These are phyloP conservation scores for Punica granatum DNA, from an alignment of 345 rosid species.

Conservation along the genomic window DNA sequence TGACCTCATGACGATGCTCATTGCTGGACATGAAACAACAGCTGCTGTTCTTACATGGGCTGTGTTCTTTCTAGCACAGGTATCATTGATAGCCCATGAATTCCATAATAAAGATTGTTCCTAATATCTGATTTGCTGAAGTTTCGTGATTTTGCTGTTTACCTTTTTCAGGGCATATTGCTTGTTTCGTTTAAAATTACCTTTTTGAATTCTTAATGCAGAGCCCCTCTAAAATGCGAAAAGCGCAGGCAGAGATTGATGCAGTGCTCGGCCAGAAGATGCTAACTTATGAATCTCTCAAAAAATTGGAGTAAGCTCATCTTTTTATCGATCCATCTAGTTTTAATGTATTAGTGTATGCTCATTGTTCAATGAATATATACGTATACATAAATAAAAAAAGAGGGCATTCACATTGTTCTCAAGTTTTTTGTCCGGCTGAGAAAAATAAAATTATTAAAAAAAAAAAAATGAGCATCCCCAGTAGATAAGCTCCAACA, in stretches of 20 bases:
- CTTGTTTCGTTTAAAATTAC: background rate
- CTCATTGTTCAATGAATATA: too few relatives aligned
- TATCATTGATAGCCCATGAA: constrained; percentile 18
- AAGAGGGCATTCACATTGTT: too few relatives aligned
- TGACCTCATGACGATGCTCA: constrained; percentile 89
- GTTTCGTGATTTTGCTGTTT: background rate
- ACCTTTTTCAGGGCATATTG: background rate
- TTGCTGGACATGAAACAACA: constrained; percentile 96
- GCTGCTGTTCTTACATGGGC: constrained; percentile 99
- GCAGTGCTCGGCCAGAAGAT: constrained; percentile 52
- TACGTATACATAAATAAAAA: too few relatives aligned
- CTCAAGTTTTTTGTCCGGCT: too few relatives aligned
- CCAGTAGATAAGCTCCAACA: too few relatives aligned
- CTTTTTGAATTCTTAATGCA: constrained; percentile 19
- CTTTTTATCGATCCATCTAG: constrained; percentile 6
- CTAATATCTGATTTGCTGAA: background rate
- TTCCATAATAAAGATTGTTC: background rate
- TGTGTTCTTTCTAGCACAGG: constrained; percentile 84
- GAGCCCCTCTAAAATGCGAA: constrained; percentile 70
- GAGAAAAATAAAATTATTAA: too few relatives aligned
- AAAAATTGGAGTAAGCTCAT: constrained; percentile 62
- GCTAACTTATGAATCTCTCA: constrained; percentile 61
- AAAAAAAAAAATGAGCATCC: too few relatives aligned
- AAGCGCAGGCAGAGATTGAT: constrained; percentile 89
- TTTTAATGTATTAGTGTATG: background rate